A percentile compares a stretch with the other conserved stretches of the same genome.
Evolutionary conservation across 2,329 filamentous ascomycete genomes (phyloP).

Genomic region (Arthrobotrys iridis): DNA sequence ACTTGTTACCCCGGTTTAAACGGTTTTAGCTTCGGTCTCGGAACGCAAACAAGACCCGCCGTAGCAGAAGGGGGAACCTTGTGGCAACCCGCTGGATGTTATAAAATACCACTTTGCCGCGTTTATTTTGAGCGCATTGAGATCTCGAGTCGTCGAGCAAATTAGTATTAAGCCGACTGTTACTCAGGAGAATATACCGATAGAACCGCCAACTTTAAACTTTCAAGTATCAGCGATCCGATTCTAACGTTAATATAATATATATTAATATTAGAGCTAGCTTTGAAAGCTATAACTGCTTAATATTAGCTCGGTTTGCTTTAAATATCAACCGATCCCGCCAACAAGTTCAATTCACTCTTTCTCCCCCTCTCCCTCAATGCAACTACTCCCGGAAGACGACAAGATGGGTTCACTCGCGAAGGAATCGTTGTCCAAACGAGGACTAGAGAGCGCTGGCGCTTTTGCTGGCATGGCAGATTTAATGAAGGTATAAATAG

Average conservation of each 20-base stretch:
- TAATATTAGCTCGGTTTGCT: slow-evolving; percentile 10
- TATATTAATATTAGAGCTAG: neutral
- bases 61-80: neutral
- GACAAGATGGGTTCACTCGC: slow-evolving; percentile 28
- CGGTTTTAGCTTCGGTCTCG: slow-evolving; percentile 25
- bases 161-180: neutral
- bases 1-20: neutral
- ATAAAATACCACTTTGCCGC: slow-evolving; percentile 29
- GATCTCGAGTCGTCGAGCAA: neutral
- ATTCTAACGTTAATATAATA: too few species aligned
- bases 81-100: neutral
- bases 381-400: slow-evolving; percentile 31
- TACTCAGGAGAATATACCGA: too few species aligned
- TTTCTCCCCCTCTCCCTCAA: neutral
- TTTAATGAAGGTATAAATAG: slow-evolving; percentile 31
- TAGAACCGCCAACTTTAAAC: too few species aligned
- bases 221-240: too few species aligned
- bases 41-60: slow-evolving; percentile 10
- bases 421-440: slow-evolving; percentile 28
- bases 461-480: slow-evolving; percentile 27
- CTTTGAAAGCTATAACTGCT: neutral
- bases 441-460: slow-evolving; percentile 31
- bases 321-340: slow-evolving; percentile 1
- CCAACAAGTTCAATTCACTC: neutral
- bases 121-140: neutral